Evolutionary conservation across 768 basidiomycete species (phyloP).

Genomic region (Hortiboletus flavorubellus): DNA sequence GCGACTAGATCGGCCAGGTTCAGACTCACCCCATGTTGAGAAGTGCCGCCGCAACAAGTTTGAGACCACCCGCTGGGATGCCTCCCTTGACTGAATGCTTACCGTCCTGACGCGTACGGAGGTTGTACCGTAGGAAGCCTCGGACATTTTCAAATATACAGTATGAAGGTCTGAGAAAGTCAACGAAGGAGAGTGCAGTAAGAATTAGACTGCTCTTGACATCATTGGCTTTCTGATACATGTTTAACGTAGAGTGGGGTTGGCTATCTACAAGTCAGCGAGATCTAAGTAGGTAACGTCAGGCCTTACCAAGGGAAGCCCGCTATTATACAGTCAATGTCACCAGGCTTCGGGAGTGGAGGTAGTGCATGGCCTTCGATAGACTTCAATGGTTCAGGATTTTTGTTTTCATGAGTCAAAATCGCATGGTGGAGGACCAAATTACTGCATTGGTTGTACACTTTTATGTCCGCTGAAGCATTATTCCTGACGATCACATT

Average conservation of each 20-base stretch:
- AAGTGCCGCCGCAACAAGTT: conserved; percentile 58
- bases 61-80: conserved; percentile 70
- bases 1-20: not conserved
- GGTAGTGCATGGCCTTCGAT: conserved; percentile 41
- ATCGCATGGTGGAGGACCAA: conserved; percentile 55
- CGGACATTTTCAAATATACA: conserved; percentile 50
- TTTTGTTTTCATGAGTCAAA: conserved; percentile 44
- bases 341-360: conserved; percentile 44
- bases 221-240: conserved; percentile 65
- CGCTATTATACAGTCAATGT: conserved; percentile 59
- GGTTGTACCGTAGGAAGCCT: conserved; percentile 41
- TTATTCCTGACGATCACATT: conserved; percentile 34
- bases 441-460: conserved; percentile 75
- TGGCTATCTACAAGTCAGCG: conserved; percentile 47
- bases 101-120: conserved; percentile 36
- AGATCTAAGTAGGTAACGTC: not conserved
- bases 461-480: conserved; percentile 48
- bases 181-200: conserved; percentile 47
- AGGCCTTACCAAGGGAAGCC: conserved; percentile 73
- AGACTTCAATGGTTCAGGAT: conserved; percentile 37
- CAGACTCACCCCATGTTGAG: conserved; percentile 60
- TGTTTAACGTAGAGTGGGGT: conserved; percentile 70
- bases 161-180: conserved; percentile 39
- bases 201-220: conserved; percentile 66
- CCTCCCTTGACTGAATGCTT: conserved; percentile 56